Conservation (phyloP, 805 yeast genomes). For the Cyberlindnera subsufficiens region DNA sequence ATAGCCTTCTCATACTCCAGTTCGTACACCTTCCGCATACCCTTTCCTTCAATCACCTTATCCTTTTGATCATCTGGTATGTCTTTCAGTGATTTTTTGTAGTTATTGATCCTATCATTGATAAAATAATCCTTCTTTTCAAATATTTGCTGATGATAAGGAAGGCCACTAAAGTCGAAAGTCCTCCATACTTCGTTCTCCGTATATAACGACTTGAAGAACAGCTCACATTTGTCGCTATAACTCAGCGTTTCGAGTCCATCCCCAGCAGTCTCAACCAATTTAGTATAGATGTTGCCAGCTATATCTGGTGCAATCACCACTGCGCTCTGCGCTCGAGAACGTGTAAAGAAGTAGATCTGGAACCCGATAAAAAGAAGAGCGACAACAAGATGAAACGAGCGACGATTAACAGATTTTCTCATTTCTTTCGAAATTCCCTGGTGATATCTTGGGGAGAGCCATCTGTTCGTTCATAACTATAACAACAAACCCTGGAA, state of each 20-base stretch:
- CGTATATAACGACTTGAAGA: conserved; percentile 23
- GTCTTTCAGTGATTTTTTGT: conserved; percentile 5
- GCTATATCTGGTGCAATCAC: not conserved
- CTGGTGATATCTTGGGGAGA: no score
- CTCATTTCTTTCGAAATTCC: no score
- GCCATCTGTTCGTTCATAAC: no score
- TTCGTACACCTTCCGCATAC: conserved; percentile 10
- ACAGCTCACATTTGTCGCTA: conserved; percentile 24
- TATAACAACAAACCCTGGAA: no score
- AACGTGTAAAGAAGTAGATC: no score
- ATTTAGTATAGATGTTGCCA: not conserved
- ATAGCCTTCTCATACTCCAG: conserved; percentile 14
- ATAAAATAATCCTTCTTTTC: conserved; percentile 16
- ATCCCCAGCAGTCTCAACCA: not conserved
- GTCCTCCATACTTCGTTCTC: conserved; percentile 18
- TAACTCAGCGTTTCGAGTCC: not conserved
- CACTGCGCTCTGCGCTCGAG: no score
- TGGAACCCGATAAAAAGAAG: no score
- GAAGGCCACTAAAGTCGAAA: conserved; percentile 14
- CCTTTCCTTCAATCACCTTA: conserved; percentile 9
- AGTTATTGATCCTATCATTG: conserved; percentile 8
- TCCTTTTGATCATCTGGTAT: conserved; percentile 11
- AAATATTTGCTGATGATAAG: conserved; percentile 17
- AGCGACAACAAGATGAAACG: no score
- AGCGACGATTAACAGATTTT: conserved; percentile 19